A percentile compares a stretch with the other conserved stretches of the same genome.
Evolutionary conservation across 768 basidiomycete genomes (phyloP).

Genomic region (Flagelloscypha sp.): DNA sequence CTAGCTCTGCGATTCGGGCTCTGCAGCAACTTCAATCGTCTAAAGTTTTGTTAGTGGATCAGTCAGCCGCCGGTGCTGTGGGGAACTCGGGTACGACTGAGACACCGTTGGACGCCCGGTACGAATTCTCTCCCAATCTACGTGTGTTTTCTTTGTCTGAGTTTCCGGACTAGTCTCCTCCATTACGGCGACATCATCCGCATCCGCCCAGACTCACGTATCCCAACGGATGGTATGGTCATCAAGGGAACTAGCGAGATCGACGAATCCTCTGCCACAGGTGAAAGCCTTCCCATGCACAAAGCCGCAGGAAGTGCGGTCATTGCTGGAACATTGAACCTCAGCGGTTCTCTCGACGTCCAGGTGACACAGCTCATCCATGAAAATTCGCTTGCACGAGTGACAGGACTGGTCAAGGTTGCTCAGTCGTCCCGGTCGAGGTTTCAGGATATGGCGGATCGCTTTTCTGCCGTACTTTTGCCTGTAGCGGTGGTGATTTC

Average conservation of each 20-base stretch:
- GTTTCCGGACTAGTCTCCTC: slow-evolving; percentile 21
- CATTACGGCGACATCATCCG: slow-evolving; percentile 28
- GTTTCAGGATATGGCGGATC: slow-evolving; percentile 42
- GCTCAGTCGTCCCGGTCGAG: slow-evolving; percentile 28
- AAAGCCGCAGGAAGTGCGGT: slow-evolving; percentile 25
- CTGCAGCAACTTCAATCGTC: slow-evolving; percentile 25
- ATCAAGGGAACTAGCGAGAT: slow-evolving; percentile 25
- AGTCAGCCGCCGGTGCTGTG: too few relatives aligned
- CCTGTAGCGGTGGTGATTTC: slow-evolving; percentile 38
- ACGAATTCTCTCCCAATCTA: too few relatives aligned
- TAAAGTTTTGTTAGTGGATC: slow-evolving; percentile 22
- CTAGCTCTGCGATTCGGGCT: slow-evolving; percentile 23
- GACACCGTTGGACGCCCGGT: slow-evolving; percentile 17
- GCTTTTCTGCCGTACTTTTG: slow-evolving; percentile 38
- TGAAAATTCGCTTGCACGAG: slow-evolving; percentile 33
- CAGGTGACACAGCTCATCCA: slow-evolving; percentile 25
- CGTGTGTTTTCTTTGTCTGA: too few relatives aligned
- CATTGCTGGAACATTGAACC: slow-evolving; percentile 31
- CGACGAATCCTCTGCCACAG: slow-evolving; percentile 37
- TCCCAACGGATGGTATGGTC: slow-evolving; percentile 33
- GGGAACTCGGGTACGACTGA: slow-evolving; percentile 12
- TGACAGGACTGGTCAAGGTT: slow-evolving; percentile 25
- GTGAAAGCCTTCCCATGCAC: slow-evolving; percentile 29
- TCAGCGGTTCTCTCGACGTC: slow-evolving; percentile 24
- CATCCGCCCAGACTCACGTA: slow-evolving; percentile 22